Conservation (phyloP, 1,284 basidiomycete species). For the Ustilago lituana region DNA sequence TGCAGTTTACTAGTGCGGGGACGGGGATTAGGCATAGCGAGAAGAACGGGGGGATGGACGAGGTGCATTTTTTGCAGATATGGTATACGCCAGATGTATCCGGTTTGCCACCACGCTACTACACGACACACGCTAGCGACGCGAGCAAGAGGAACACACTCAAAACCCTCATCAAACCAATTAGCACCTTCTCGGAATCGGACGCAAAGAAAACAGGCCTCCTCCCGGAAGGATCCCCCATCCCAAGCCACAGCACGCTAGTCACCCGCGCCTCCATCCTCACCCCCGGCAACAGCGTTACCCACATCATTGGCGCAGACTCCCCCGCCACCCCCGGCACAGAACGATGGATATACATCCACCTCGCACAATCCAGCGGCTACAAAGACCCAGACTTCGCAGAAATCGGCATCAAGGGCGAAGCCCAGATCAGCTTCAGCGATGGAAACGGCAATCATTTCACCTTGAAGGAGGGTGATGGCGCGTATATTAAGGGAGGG, state of each 20-base stretch:
- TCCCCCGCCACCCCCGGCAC: conserved; percentile 19
- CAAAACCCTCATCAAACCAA: conserved; percentile 53
- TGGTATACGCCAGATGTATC: conserved; percentile 52
- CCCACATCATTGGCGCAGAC: conserved; percentile 46
- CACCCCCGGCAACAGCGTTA: conserved; percentile 22
- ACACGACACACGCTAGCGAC: conserved; percentile 47
- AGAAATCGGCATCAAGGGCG: conserved; percentile 56
- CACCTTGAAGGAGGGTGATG: conserved; percentile 66
- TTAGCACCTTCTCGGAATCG: conserved; percentile 20
- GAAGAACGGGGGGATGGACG: conserved; percentile 75
- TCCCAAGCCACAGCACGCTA: conserved; percentile 45
- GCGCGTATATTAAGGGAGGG: conserved; percentile 46
- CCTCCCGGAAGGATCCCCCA: conserved; percentile 38
- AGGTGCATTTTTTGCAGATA: conserved; percentile 59
- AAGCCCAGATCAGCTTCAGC: conserved; percentile 70
- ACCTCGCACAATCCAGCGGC: conserved; percentile 50
- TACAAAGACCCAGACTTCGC: conserved; percentile 64
- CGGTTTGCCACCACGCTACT: conserved; percentile 48
- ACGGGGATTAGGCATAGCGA: conserved; percentile 78
- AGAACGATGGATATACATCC: conserved; percentile 56
- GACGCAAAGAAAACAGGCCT: conserved; percentile 33
- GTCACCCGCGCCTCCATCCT: conserved; percentile 50
- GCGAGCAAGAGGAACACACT: conserved; percentile 45
- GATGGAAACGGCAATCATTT: conserved; percentile 69
- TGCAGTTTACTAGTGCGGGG: conserved; percentile 90